phyloP scores from a whole-genome alignment of 176 grass and related monocot species.

The Ananas comosus region DNA sequence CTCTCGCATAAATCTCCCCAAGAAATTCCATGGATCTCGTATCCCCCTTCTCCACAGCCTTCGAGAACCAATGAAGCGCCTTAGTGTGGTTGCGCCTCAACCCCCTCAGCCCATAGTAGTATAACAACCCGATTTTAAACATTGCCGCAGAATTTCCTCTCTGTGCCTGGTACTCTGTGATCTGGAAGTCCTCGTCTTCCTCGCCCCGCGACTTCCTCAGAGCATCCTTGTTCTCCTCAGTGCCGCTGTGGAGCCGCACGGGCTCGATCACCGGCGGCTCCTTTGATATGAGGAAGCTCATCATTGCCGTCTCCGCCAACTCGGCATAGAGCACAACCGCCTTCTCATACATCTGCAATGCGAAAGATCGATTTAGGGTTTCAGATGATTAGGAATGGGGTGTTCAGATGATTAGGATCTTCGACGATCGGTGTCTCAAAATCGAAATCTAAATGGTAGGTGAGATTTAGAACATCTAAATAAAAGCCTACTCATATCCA shows the following conservation, averaged over 20 bases:
- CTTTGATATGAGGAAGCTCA: slow-evolving; percentile 87
- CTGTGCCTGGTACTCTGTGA: slow-evolving; percentile 86
- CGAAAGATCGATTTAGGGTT: slow-evolving; percentile 10
- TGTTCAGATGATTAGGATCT: not conserved
- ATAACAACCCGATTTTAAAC: slow-evolving; percentile 83
- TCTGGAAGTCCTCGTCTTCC: slow-evolving; percentile 95
- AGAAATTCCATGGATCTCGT: slow-evolving; percentile 64
- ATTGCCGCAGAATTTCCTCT: slow-evolving; percentile 67
- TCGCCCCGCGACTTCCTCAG: slow-evolving; percentile 86
- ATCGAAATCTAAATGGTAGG: too few species aligned
- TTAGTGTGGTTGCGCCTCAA: slow-evolving; percentile 71
- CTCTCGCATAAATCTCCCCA: slow-evolving; percentile 92
- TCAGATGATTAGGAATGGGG: not conserved
- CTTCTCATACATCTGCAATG: slow-evolving; percentile 83
- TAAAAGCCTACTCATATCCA: too few species aligned
- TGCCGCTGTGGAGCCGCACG: slow-evolving; percentile 78
- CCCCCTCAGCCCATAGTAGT: slow-evolving; percentile 93
- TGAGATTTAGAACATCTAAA: too few species aligned
- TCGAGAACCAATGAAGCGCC: slow-evolving; percentile 75
- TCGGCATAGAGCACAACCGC: slow-evolving; percentile 81
- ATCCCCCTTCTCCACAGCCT: slow-evolving; percentile 83
- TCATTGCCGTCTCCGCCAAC: slow-evolving; percentile 80
- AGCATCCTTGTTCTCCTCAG: slow-evolving; percentile 89
- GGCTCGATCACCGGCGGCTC: slow-evolving; percentile 77
- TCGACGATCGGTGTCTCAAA: too few species aligned